Percentiles rank a stretch among this genome's conserved stretches.
These are phyloP conservation scores for Ampelomyces quisqualis DNA, from an alignment of 2,329 filamentous ascomycete species.

Conservation along the genomic window DNA sequence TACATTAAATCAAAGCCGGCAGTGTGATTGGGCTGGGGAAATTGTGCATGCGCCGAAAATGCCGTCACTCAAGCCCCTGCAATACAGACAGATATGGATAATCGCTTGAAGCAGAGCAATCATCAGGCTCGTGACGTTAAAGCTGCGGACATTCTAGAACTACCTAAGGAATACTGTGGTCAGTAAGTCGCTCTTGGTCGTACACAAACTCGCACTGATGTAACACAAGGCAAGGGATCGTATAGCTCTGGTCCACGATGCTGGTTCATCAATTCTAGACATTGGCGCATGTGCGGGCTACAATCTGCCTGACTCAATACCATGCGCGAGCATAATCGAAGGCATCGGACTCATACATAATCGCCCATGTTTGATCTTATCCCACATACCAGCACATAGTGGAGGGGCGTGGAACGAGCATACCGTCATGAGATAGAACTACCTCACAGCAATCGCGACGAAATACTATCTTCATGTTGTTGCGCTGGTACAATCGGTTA, in stretches of 20 bases:
- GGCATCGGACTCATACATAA: conserved; percentile 44
- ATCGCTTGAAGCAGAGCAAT: no score
- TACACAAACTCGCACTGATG: background rate
- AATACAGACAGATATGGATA: no score
- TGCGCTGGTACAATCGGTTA: conserved; percentile 44
- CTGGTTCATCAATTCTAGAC: conserved; percentile 46
- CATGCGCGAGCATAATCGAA: conserved; percentile 40
- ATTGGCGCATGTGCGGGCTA: conserved; percentile 44
- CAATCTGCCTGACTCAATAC: conserved; percentile 34
- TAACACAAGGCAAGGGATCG: conserved; percentile 41
- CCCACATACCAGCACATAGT: conserved; percentile 47
- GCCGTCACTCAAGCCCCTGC: no score
- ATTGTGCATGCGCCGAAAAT: no score
- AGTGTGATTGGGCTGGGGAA: no score
- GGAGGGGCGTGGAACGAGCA: conserved; percentile 49
- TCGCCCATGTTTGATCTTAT: conserved; percentile 42
- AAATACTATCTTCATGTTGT: conserved; percentile 48
- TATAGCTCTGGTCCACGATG: conserved; percentile 42
- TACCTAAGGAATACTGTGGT: no score
- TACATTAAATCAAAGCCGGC: no score
- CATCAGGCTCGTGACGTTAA: no score
- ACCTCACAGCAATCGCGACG: conserved; percentile 42
- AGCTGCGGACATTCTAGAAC: no score
- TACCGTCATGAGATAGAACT: conserved; percentile 41
- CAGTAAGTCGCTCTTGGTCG: background rate